These are phyloP conservation scores for Brettanomyces anomalus DNA, from an alignment of 805 yeast species.

Conservation along the genomic window DNA sequence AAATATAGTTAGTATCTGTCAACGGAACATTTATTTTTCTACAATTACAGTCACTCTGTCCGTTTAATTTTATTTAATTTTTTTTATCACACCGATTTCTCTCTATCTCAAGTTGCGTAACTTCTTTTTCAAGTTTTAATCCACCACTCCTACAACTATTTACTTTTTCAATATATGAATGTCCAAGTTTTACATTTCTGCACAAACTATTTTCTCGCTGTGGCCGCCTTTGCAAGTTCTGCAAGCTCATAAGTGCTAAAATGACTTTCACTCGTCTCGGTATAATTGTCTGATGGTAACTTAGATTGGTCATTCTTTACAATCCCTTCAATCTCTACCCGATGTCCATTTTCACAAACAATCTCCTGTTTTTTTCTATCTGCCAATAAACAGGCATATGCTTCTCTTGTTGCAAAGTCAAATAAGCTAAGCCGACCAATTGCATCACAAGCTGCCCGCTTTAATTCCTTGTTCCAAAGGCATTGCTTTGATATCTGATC, in stretches of 20 bases:
- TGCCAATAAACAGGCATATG: slow-evolving; percentile 25
- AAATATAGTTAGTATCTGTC: too few relatives aligned
- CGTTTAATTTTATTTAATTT: too few relatives aligned
- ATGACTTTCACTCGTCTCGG: neutral
- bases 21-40: too few relatives aligned
- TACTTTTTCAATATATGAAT: too few relatives aligned
- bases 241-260: slow-evolving; percentile 16
- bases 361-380: slow-evolving; percentile 11
- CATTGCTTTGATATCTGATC: slow-evolving; percentile 27
- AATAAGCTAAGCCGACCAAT: slow-evolving; percentile 31
- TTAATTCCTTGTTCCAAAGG: slow-evolving; percentile 37
- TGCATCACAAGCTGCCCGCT: slow-evolving; percentile 36
- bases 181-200: too few relatives aligned
- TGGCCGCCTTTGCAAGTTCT: slow-evolving; percentile 27
- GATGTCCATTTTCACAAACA: slow-evolving; percentile 2
- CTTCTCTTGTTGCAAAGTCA: slow-evolving; percentile 34
- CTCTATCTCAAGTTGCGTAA: too few relatives aligned
- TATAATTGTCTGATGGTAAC: neutral
- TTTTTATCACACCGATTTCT: too few relatives aligned
- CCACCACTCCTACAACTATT: too few relatives aligned
- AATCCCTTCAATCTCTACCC: neutral
- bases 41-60: too few relatives aligned
- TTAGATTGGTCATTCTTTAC: slow-evolving; percentile 1
- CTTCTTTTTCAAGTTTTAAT: too few relatives aligned
- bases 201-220: slow-evolving; percentile 9